Evolutionary conservation across 345 rosid species (phyloP).

Genomic region (Acer saccharum): DNA sequence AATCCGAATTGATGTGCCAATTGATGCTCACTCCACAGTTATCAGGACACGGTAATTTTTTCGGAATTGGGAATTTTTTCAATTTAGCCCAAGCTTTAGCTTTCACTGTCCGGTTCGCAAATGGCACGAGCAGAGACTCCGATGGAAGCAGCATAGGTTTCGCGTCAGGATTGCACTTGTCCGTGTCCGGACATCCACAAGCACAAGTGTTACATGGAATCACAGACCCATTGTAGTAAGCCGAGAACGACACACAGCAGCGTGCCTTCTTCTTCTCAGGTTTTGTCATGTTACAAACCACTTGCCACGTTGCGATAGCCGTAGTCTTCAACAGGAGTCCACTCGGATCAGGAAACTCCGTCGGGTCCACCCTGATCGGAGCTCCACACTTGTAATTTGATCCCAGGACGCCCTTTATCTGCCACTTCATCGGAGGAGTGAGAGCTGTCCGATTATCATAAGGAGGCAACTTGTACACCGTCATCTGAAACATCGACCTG

Average conservation of each 20-base stretch:
- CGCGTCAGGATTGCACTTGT: slow-evolving; percentile 52
- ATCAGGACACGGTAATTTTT: slow-evolving; percentile 79
- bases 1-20: slow-evolving; percentile 83
- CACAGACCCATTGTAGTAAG: slow-evolving; percentile 74
- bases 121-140: slow-evolving; percentile 77
- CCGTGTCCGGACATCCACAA: slow-evolving; percentile 66
- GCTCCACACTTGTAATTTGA: slow-evolving; percentile 74
- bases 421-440: slow-evolving; percentile 75
- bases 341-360: slow-evolving; percentile 68
- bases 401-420: slow-evolving; percentile 59
- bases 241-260: slow-evolving; percentile 96
- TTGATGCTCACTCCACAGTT: slow-evolving; percentile 95
- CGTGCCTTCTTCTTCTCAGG: slow-evolving; percentile 56
- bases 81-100: slow-evolving; percentile 78
- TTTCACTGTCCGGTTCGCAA: slow-evolving; percentile 64
- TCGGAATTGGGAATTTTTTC: slow-evolving; percentile 51
- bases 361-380: slow-evolving; percentile 73
- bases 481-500: slow-evolving; percentile 69
- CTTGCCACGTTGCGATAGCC: slow-evolving; percentile 79
- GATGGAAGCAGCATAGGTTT: slow-evolving; percentile 70
- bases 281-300: slow-evolving; percentile 76
- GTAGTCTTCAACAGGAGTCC: slow-evolving; percentile 53
- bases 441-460: slow-evolving; percentile 64
- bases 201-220: slow-evolving; percentile 94
- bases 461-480: slow-evolving; percentile 82